These are phyloP conservation scores for Phalaenopsis aphrodite DNA, from an alignment of 106 monocot species.

Conservation along the genomic window DNA sequence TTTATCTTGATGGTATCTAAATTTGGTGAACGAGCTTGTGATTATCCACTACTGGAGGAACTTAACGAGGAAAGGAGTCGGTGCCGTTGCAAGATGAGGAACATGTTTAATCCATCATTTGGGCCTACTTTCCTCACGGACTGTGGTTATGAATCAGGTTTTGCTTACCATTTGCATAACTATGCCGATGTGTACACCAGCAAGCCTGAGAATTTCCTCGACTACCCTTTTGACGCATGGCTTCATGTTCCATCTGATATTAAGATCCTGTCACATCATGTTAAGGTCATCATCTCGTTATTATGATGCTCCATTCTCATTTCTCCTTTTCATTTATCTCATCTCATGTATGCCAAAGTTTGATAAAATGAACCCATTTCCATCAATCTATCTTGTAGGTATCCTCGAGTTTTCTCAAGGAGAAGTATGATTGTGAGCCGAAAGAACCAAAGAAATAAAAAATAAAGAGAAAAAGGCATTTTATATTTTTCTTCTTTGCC, in stretches of 20 bases:
- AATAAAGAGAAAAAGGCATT: too few species aligned
- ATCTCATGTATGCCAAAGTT: neutral
- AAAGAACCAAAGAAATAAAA: too few species aligned
- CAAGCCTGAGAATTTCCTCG: conserved; percentile 83
- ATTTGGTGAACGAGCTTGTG: conserved; percentile 26
- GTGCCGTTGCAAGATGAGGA: conserved; percentile 56
- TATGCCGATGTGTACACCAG: conserved; percentile 96
- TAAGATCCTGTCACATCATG: conserved; percentile 98
- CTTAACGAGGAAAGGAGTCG: conserved; percentile 50
- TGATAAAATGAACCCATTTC: neutral
- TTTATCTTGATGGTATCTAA: conserved; percentile 43
- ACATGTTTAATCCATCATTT: conserved; percentile 73
- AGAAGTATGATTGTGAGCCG: neutral
- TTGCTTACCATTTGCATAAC: conserved; percentile 90
- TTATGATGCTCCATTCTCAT: neutral
- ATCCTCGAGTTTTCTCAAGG: conserved; percentile 26
- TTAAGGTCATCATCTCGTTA: conserved; percentile 43
- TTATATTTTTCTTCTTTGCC: too few species aligned
- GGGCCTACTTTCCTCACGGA: conserved; percentile 91
- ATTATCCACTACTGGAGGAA: conserved; percentile 37
- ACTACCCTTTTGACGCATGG: conserved; percentile 69
- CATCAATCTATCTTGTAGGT: conserved; percentile 11
- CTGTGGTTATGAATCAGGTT: conserved; percentile 89
- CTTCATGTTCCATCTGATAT: conserved; percentile 90
- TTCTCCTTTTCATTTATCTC: neutral